Conservation (phyloP, 345 rosid genomes). For the Diplotaxis tenuifolia region DNA sequence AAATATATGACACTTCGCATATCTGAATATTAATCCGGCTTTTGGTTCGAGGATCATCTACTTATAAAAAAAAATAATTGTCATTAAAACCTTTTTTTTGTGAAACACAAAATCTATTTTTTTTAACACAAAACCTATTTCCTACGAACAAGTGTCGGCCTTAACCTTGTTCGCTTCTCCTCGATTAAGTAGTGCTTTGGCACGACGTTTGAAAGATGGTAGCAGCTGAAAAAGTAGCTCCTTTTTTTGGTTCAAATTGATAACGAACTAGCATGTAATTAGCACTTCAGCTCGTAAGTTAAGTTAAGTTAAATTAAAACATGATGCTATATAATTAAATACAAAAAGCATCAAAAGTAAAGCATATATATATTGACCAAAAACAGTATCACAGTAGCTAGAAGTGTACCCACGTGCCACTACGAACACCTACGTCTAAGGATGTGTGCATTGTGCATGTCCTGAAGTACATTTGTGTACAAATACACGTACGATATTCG, state of each 20-base stretch:
- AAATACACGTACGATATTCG: slow-evolving; percentile 20
- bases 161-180: neutral
- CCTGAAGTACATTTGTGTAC: slow-evolving; percentile 31
- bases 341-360: neutral
- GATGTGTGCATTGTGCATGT: slow-evolving; percentile 2
- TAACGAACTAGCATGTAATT: too few species aligned
- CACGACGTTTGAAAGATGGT: neutral
- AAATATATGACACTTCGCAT: neutral
- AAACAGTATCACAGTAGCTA: slow-evolving; percentile 17
- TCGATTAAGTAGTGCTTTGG: neutral
- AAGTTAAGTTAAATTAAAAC: neutral
- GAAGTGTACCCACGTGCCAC: slow-evolving; percentile 29
- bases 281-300: neutral
- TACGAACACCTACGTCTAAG: slow-evolving; percentile 22
- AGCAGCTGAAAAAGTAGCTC: slow-evolving; percentile 1
- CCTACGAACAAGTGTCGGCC: neutral
- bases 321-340: neutral
- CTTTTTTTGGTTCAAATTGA: too few species aligned
- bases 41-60: neutral
- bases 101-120: too few species aligned
- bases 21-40: neutral
- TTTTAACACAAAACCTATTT: neutral
- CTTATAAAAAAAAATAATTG: neutral
- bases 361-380: slow-evolving; percentile 7
- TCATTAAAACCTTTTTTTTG: too few species aligned